Evolutionary conservation across 2,329 filamentous ascomycete genomes (phyloP), one percentile per base, ranked within the genome.

Genomic region (Fusarium sp.): DNA sequence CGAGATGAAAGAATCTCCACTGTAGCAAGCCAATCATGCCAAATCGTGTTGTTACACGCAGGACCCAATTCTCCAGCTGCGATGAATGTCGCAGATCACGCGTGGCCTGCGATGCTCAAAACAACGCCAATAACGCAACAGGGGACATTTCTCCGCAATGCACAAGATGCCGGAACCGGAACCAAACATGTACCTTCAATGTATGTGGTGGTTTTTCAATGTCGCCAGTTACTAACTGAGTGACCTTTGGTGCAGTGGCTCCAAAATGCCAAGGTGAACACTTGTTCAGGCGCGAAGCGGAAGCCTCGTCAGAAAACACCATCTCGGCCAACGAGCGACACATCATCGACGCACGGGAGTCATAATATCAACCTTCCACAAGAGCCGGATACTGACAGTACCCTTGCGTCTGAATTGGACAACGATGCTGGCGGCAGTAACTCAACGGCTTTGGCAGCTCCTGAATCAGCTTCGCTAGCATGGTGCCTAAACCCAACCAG

Each of bases 141-240:
- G 89, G 89, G 11, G 84, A 88, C 69, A 87, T 91, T 41, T 91
- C 86, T 15, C 85, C 88, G 71, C 89, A 87, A 68, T 93, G 91
- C 4, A 92, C 90, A 0, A 92, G 84, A 69, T 92, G 76, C 49
- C 51, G 65, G 42, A 75, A 75, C 46, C 70, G 74, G 10, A 47
- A 66, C 28, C 67, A 65, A 23, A 31, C 62, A 11, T 78, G 77
- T 49, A 78, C 75, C 15, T 78, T 78, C 52, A 73, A 76, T 62
- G 77, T 73, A 65, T n/a, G 49, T 16, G 3, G 1, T n/a, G 6
- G 9, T n/a, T 10, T 12, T 9, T 11, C 8, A 20, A 8, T 1
- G 8, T 4, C n/a, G 13, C 34, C 30, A 6, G 3, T 18, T 31
- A 16, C 8, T 6, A 28, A 13, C 10, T 44, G 3, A 51, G 26